A percentile compares a stretch with the other conserved stretches of the same genome.
These are phyloP conservation scores for Tetrahymena malaccensis DNA, from an alignment of 73 alveolate genomes.

Conservation along the genomic window DNA sequence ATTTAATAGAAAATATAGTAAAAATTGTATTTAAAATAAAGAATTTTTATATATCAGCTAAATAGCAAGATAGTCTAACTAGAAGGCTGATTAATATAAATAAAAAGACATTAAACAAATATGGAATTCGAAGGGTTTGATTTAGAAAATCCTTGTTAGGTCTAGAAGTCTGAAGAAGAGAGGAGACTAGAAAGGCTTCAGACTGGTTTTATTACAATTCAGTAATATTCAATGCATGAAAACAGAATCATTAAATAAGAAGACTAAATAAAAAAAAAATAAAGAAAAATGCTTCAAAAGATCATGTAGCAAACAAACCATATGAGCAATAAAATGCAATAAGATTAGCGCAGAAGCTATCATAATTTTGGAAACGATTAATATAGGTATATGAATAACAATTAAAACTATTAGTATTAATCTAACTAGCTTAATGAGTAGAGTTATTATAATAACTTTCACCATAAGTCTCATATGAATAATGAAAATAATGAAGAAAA, in stretches of 20 bases:
- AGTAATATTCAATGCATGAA: not conserved
- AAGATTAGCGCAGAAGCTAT: not conserved
- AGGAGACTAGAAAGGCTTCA: not conserved
- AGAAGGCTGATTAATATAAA: not conserved
- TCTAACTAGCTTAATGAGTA: not conserved
- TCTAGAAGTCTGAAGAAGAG: not conserved
- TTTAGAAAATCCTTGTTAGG: not conserved
- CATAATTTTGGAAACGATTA: not conserved
- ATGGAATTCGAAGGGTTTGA: not conserved
- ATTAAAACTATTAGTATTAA: not conserved
- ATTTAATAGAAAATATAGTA: not conserved
- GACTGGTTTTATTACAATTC: not conserved
- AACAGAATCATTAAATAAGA: not conserved
- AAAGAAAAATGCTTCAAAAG: not conserved
- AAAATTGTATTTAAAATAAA: too few relatives aligned
- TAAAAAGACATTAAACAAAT: not conserved
- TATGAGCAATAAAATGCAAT: not conserved
- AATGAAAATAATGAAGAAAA: not conserved
- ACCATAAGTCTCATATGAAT: not conserved
- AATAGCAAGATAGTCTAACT: not conserved
- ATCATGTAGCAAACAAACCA: not conserved
- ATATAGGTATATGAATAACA: not conserved
- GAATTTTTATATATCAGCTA: not conserved
- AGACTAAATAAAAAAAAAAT: not conserved
- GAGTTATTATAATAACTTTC: not conserved